Evolutionary conservation across 208 protist species (phyloP).

Genomic region (Leishmania martiniquensis): DNA sequence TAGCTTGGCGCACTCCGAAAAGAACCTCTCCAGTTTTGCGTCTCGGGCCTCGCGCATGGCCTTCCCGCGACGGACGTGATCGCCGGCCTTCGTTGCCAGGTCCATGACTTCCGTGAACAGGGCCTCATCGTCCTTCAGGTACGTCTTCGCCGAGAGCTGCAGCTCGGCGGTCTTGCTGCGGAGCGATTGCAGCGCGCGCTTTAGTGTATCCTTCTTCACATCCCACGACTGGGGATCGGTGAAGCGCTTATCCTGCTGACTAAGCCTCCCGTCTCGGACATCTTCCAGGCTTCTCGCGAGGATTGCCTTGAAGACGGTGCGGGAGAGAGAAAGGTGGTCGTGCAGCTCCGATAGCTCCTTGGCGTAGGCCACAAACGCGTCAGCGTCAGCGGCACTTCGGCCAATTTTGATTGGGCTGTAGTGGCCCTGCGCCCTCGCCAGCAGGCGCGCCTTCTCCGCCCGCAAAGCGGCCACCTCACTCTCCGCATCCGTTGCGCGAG

Average conservation of each 20-base stretch:
- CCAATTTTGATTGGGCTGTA: background rate
- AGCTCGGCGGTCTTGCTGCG: slow-evolving; percentile 25
- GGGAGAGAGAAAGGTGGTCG: slow-evolving; percentile 51
- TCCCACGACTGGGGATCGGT: slow-evolving; percentile 43
- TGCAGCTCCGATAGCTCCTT: slow-evolving; percentile 59
- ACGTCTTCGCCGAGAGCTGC: slow-evolving; percentile 14
- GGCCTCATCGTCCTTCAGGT: slow-evolving; percentile 37
- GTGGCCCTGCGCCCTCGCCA: slow-evolving; percentile 19
- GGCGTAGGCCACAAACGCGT: slow-evolving; percentile 30
- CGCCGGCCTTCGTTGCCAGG: slow-evolving; percentile 40
- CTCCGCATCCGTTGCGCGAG: slow-evolving; percentile 7
- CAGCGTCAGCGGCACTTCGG: slow-evolving; percentile 10
- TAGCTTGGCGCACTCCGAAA: slow-evolving; percentile 64
- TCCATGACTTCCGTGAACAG: slow-evolving; percentile 44
- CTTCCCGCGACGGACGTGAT: slow-evolving; percentile 38
- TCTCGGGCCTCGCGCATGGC: slow-evolving; percentile 40
- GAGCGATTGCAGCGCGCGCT: slow-evolving; percentile 26
- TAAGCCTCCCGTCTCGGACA: slow-evolving; percentile 52
- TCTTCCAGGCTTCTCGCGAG: slow-evolving; percentile 45
- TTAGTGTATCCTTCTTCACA: slow-evolving; percentile 32
- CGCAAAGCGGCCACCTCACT: slow-evolving; percentile 31
- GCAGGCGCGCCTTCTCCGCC: slow-evolving; percentile 36
- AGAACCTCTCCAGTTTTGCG: slow-evolving; percentile 48
- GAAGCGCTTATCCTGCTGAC: slow-evolving; percentile 51
- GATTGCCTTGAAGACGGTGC: slow-evolving; percentile 45